These are phyloP conservation scores for Saccharomycopsis oosterbeekiorum DNA, from an alignment of 805 yeast genomes.

Conservation along the genomic window DNA sequence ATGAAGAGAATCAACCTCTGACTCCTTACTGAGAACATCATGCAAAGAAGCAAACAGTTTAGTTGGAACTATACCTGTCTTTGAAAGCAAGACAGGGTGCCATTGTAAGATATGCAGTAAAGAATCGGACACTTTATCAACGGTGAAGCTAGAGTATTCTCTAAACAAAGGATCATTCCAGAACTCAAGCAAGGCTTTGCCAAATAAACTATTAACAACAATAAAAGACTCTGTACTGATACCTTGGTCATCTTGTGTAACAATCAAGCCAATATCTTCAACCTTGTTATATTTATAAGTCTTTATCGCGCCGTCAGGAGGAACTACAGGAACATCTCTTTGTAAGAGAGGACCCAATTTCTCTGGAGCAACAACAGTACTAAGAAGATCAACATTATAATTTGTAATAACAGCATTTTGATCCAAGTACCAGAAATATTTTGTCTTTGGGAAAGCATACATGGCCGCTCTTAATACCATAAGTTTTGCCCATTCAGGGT, in stretches of 20 bases:
- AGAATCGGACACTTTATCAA: slow-evolving; percentile 47
- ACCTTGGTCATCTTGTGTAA: slow-evolving; percentile 60
- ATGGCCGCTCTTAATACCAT: slow-evolving; percentile 76
- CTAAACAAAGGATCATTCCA: slow-evolving; percentile 70
- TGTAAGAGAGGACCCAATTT: slow-evolving; percentile 53
- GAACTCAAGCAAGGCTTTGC: slow-evolving; percentile 63
- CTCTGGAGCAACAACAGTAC: slow-evolving; percentile 51
- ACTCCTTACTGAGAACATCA: slow-evolving; percentile 28
- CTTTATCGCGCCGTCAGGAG: slow-evolving; percentile 55
- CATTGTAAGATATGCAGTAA: slow-evolving; percentile 85
- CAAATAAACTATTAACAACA: slow-evolving; percentile 53
- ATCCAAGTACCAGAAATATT: slow-evolving; percentile 84
- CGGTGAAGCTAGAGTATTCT: slow-evolving; percentile 51
- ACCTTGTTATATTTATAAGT: slow-evolving; percentile 57
- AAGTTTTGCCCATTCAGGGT: slow-evolving; percentile 54
- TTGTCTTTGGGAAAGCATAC: slow-evolving; percentile 85
- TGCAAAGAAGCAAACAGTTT: slow-evolving; percentile 43
- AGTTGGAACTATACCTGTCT: slow-evolving; percentile 62
- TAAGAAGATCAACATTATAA: slow-evolving; percentile 46
- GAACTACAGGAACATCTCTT: slow-evolving; percentile 63
- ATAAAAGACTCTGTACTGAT: slow-evolving; percentile 64
- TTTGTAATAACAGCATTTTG: slow-evolving; percentile 71
- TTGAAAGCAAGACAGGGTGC: slow-evolving; percentile 78
- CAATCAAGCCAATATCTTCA: slow-evolving; percentile 43
- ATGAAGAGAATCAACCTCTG: slow-evolving; percentile 35